Conservation (phyloP, 441 rosid genomes). For the Biscutella laevigata region DNA sequence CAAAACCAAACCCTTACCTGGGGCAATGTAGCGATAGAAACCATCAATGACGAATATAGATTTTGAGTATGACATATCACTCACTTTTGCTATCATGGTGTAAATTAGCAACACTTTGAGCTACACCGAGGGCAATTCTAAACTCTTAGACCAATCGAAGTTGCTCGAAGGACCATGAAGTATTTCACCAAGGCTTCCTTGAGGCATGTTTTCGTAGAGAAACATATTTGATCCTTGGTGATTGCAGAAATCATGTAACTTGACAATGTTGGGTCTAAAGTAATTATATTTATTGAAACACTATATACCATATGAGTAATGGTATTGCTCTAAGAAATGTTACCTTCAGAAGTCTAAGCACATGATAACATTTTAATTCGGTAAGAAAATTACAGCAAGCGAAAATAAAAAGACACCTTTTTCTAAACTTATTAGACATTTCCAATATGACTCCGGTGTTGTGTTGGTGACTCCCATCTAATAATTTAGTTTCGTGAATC, state of each 20-base stretch:
- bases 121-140: slow-evolving; percentile 66
- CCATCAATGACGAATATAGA: slow-evolving; percentile 97
- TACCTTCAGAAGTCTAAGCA: slow-evolving; percentile 81
- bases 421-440: slow-evolving; percentile 18
- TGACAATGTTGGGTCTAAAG: slow-evolving; percentile 92
- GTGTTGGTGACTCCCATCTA: slow-evolving; percentile 57
- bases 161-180: slow-evolving; percentile 44
- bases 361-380: slow-evolving; percentile 31
- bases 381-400: neutral
- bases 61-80: slow-evolving; percentile 83
- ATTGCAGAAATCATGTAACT: slow-evolving; percentile 75
- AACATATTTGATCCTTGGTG: slow-evolving; percentile 82
- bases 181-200: slow-evolving; percentile 62
- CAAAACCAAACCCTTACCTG: slow-evolving; percentile 44
- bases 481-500: slow-evolving; percentile 34
- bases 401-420: neutral
- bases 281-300: no score
- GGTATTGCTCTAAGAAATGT: slow-evolving; percentile 67
- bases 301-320: slow-evolving; percentile 47
- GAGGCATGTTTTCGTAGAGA: slow-evolving; percentile 66
- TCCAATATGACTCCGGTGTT: slow-evolving; percentile 51
- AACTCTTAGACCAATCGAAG: slow-evolving; percentile 66
- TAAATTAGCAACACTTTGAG: slow-evolving; percentile 68
- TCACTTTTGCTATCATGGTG: slow-evolving; percentile 78
- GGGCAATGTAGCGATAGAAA: slow-evolving; percentile 87